Conservation (phyloP, 2,329 filamentous ascomycete genomes). For the Pseudocercospora vitis region DNA sequence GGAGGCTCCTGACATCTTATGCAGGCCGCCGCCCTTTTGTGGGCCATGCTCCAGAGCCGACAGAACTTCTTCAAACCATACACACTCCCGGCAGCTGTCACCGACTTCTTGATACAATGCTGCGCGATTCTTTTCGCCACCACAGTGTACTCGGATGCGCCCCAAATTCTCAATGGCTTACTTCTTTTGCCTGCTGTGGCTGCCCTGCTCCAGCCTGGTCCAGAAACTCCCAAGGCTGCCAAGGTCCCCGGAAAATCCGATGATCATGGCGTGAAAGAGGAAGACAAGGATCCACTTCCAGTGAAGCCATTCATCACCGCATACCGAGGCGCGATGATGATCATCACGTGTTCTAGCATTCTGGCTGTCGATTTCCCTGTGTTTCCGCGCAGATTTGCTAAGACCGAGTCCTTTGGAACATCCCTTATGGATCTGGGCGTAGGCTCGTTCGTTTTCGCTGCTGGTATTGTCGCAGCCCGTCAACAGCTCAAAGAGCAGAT, state of each 20-base stretch:
- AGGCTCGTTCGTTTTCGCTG: slow-evolving; percentile 94
- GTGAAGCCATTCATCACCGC: slow-evolving; percentile 89
- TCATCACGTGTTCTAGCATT: slow-evolving; percentile 85
- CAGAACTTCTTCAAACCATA: slow-evolving; percentile 81
- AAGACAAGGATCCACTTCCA: slow-evolving; percentile 58
- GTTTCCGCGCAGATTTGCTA: slow-evolving; percentile 92
- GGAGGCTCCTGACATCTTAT: slow-evolving; percentile 29
- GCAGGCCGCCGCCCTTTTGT: slow-evolving; percentile 78
- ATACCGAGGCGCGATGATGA: slow-evolving; percentile 88
- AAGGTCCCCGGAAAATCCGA: slow-evolving; percentile 27
- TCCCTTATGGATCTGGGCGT: slow-evolving; percentile 99
- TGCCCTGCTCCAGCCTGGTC: slow-evolving; percentile 46
- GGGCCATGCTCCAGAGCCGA: slow-evolving; percentile 83
- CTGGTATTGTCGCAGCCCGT: slow-evolving; percentile 84
- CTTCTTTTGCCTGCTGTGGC: slow-evolving; percentile 67
- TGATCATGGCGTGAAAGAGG: slow-evolving; percentile 17
- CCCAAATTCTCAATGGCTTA: slow-evolving; percentile 71
- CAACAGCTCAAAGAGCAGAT: slow-evolving; percentile 67
- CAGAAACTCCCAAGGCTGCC: slow-evolving; percentile 37
- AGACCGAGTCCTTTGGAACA: slow-evolving; percentile 98
- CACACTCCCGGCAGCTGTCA: slow-evolving; percentile 63
- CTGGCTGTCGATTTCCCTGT: slow-evolving; percentile 94
- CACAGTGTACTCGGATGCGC: slow-evolving; percentile 76
- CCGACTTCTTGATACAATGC: slow-evolving; percentile 88
- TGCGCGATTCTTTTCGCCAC: slow-evolving; percentile 77